These are phyloP conservation scores for Malania oleifera DNA, from an alignment of 164 flowering plant species.

Conservation along the genomic window DNA sequence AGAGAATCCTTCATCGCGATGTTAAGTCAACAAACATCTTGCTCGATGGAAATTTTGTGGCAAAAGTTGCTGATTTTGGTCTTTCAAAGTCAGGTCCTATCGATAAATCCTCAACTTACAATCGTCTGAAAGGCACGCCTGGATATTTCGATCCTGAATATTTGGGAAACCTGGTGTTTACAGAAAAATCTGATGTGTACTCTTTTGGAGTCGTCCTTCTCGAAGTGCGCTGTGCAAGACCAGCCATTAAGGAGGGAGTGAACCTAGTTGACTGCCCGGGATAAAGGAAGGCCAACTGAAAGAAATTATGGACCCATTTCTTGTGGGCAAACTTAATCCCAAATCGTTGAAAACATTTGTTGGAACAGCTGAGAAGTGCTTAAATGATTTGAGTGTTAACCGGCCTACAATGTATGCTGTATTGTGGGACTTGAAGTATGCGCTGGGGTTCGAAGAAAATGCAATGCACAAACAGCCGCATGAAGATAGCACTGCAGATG, in stretches of 20 bases:
- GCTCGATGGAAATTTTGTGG: constrained; percentile 1
- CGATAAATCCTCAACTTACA: constrained; percentile 4
- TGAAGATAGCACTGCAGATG: too few relatives aligned
- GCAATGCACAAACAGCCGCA: too few relatives aligned
- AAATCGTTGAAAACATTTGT: too few relatives aligned
- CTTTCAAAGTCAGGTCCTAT: constrained; percentile 6
- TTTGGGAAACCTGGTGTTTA: background rate
- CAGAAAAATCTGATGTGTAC: constrained; percentile 22
- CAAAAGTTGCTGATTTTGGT: constrained; percentile 16
- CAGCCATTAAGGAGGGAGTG: constrained; percentile 10
- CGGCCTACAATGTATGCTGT: too few relatives aligned
- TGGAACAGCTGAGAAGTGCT: too few relatives aligned
- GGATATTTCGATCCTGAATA: constrained; percentile 23
- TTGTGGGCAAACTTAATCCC: too few relatives aligned
- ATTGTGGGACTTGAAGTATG: too few relatives aligned
- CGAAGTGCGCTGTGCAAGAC: constrained; percentile 16
- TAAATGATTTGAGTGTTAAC: too few relatives aligned
- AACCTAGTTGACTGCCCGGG: constrained; percentile 19
- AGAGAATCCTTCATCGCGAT: constrained; percentile 14
- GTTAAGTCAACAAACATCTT: constrained; percentile 14
- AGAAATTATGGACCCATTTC: too few relatives aligned
- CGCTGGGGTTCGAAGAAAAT: too few relatives aligned
- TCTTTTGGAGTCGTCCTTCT: constrained; percentile 21
- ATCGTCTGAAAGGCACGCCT: constrained; percentile 11
- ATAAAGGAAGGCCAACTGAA: too few relatives aligned